Percentiles rank a stretch among this genome's conserved stretches.
phyloP scores from a whole-genome alignment of 2,329 filamentous ascomycete genomes.

The Fusarium nurragi region DNA sequence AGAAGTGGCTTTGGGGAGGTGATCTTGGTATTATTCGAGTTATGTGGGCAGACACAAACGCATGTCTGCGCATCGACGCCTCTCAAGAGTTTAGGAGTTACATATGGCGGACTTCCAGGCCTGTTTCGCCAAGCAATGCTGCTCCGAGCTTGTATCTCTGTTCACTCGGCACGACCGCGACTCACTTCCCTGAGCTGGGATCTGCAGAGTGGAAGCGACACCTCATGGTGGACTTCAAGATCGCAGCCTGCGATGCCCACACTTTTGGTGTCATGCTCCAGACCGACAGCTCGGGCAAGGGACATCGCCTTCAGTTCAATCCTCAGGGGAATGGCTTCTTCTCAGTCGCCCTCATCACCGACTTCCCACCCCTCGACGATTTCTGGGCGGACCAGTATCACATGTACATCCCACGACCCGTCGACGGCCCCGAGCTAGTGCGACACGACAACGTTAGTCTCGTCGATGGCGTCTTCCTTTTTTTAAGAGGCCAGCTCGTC shows the following conservation, averaged over 20 bases:
- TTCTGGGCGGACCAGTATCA: constrained; percentile 53
- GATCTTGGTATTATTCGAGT: constrained; percentile 48
- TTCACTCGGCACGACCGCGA: constrained; percentile 41
- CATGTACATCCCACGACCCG: constrained; percentile 44
- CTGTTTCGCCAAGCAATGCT: constrained; percentile 38
- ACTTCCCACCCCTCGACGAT: constrained; percentile 49
- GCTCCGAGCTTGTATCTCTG: constrained; percentile 41
- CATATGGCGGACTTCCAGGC: constrained; percentile 24
- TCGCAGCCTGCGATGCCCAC: constrained; percentile 42
- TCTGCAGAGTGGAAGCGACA: constrained; percentile 30
- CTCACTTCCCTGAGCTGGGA: constrained; percentile 38
- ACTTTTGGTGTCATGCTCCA: constrained; percentile 46
- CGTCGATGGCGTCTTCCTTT: constrained; percentile 39
- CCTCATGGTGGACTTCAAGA: constrained; percentile 40
- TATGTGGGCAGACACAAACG: constrained; percentile 43
- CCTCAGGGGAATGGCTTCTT: constrained; percentile 37
- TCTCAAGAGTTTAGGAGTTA: constrained; percentile 38
- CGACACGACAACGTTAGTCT: constrained; percentile 46
- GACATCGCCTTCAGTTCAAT: constrained; percentile 41
- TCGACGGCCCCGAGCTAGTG: constrained; percentile 50
- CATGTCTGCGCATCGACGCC: constrained; percentile 41
- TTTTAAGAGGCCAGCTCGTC: constrained; percentile 42
- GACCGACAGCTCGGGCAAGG: constrained; percentile 42
- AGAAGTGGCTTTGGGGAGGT: constrained; percentile 52
- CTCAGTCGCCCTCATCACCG: constrained; percentile 44